Evolutionary conservation across 2,329 filamentous ascomycete species (phyloP), one percentile per base, ranked within the genome.

Genomic region (Cryphonectria carpinicola): DNA sequence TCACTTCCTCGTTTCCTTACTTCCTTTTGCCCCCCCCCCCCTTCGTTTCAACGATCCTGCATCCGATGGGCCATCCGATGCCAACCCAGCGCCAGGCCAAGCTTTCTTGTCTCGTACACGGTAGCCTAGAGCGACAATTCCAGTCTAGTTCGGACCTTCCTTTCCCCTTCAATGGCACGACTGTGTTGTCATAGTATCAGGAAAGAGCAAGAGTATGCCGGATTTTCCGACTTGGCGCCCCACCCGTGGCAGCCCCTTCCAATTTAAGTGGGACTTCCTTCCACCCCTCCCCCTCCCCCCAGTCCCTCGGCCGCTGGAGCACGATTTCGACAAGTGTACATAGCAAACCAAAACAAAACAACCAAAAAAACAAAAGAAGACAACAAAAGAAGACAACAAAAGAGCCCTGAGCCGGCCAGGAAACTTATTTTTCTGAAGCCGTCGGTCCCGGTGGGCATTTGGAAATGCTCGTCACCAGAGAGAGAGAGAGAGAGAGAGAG

Each of bases 201-300:
- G 10, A 39, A 39, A 39, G 37, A 39, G 37, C 11, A 11, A 11
- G 37, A 39, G 37, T 11, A 39, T 39, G 37, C 37, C 58, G 32
- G 58, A 7, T 39, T n/a, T 61, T 39, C 58, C 58, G 58, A 61
- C 35, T 61, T 61, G 58, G 35, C 58, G 58, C 17, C 35, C 58
- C 32, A 35, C 58, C 58, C 10, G 35, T 22, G 32, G 32, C 6
- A n/a, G 32, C 32, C 32, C 54, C 54, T 32, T 58, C 54, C 8
- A 58, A 58, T 58, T 32, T 58, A 14, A 58, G 54, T 58, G 54
- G 54, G 28, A 8, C 13, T 7, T 22, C 22, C 37, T 2, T 39
- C 37, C 37, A 37, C 37, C 6, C 37, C 28, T 28, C 28, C 28
- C 28, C 28, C 28, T n/a, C n/a, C n/a, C n/a, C n/a, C n/a, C n/a